phyloP scores from a whole-genome alignment of 176 grass and related monocot species.

The Chrysopogon serrulatus region DNA sequence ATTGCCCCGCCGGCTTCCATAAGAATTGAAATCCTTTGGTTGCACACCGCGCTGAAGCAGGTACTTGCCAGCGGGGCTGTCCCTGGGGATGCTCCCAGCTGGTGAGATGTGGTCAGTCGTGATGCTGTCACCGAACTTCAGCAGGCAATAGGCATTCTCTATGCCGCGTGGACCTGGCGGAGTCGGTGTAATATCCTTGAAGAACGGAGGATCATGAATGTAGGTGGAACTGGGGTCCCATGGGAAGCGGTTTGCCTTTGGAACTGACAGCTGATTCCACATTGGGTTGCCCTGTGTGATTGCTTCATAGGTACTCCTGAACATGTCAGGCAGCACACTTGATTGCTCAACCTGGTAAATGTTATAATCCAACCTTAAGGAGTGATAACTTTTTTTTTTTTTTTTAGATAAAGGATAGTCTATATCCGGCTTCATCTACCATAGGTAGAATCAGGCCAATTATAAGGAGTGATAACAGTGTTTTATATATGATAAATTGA shows the following conservation, averaged over 20 bases:
- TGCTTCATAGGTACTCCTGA: slow-evolving; percentile 8
- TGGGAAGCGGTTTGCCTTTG: neutral
- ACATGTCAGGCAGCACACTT: slow-evolving; percentile 20
- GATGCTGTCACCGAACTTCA: slow-evolving; percentile 8
- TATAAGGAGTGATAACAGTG: neutral
- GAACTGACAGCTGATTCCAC: slow-evolving; percentile 12
- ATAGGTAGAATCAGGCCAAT: too few relatives aligned
- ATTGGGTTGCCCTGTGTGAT: slow-evolving; percentile 4
- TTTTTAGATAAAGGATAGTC: too few relatives aligned
- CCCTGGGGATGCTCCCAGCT: slow-evolving; percentile 9
- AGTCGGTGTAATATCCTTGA: neutral
- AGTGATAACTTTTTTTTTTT: too few relatives aligned
- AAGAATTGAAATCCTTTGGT: slow-evolving; percentile 16
- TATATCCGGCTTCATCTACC: too few relatives aligned
- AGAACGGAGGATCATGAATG: slow-evolving; percentile 10
- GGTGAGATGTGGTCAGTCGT: slow-evolving; percentile 11
- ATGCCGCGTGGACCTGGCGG: neutral
- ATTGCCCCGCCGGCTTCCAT: neutral
- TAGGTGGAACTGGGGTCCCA: slow-evolving; percentile 12
- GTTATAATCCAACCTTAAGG: neutral
- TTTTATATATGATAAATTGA: neutral
- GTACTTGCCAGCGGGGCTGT: slow-evolving; percentile 11
- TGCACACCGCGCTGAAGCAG: neutral
- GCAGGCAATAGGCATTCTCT: slow-evolving; percentile 10
- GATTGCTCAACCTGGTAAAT: slow-evolving; percentile 9